Conservation (phyloP, 2,329 filamentous ascomycete species). For the Cytospora schulzeri region DNA sequence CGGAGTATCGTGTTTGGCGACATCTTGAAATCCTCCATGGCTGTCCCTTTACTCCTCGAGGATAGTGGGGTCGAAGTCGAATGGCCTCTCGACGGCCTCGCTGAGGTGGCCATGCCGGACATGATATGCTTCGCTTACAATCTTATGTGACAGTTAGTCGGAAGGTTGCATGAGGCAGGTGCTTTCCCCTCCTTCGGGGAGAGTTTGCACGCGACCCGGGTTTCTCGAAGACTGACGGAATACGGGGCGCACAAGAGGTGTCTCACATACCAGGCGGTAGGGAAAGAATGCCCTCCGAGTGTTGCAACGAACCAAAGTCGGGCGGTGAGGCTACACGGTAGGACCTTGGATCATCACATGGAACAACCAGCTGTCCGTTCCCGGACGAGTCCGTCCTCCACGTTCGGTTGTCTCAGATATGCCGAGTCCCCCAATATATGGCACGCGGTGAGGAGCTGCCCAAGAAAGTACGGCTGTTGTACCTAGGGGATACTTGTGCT, state of each 20-base stretch:
- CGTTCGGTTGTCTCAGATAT: conserved; percentile 32
- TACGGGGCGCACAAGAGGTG: conserved; percentile 31
- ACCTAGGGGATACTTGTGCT: conserved; percentile 25
- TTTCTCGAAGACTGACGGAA: conserved; percentile 29
- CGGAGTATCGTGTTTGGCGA: conserved; percentile 51
- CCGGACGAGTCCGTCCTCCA: conserved; percentile 37
- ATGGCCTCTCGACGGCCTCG: conserved; percentile 58
- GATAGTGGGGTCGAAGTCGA: conserved; percentile 57
- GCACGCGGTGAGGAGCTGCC: conserved; percentile 28
- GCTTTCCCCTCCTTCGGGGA: conserved; percentile 22
- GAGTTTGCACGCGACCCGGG: conserved; percentile 30
- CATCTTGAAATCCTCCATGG: conserved; percentile 57
- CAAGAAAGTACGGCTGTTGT: conserved; percentile 26
- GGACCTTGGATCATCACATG: conserved; percentile 46
- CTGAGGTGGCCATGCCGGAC: conserved; percentile 59
- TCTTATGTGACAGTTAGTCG: conserved; percentile 35
- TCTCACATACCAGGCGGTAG: conserved; percentile 45
- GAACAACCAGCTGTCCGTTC: conserved; percentile 43
- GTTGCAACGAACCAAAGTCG: conserved; percentile 42
- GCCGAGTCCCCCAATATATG: conserved; percentile 23
- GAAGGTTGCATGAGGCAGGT: conserved; percentile 29
- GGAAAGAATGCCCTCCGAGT: conserved; percentile 37
- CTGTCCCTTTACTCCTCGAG: conserved; percentile 49
- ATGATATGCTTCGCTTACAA: conserved; percentile 37
- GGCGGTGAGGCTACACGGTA: conserved; percentile 45